Conservation (phyloP, 768 basidiomycete species). For the Suillus bovinus region DNA sequence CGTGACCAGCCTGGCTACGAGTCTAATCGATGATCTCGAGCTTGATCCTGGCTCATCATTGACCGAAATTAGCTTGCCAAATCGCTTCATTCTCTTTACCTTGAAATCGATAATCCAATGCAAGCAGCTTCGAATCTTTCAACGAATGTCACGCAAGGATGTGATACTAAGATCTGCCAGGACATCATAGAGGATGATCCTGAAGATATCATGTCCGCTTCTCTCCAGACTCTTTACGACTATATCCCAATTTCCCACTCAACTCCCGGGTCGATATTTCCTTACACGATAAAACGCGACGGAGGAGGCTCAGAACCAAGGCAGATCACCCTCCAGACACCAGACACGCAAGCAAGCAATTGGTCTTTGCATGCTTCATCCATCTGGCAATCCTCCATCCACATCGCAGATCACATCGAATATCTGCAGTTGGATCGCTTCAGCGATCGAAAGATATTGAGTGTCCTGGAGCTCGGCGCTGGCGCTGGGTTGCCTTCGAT, state of each 20-base stretch:
- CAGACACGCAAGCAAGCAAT: constrained; percentile 66
- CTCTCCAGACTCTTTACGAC: constrained; percentile 63
- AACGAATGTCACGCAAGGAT: neutral
- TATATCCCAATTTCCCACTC: constrained; percentile 61
- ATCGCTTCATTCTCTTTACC: neutral
- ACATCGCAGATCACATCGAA: constrained; percentile 63
- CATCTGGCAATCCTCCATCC: constrained; percentile 70
- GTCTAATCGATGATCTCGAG: too few species aligned
- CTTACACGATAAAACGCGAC: constrained; percentile 34
- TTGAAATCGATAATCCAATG: neutral
- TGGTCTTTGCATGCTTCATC: constrained; percentile 80
- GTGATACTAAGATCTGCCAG: neutral
- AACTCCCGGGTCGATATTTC: constrained; percentile 53
- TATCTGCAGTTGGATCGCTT: constrained; percentile 41
- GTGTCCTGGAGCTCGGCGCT: constrained; percentile 73
- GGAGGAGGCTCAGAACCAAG: constrained; percentile 11
- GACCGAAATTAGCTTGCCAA: neutral
- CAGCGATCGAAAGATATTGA: constrained; percentile 23
- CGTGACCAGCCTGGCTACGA: too few species aligned
- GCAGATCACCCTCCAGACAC: constrained; percentile 36
- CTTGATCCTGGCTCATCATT: neutral
- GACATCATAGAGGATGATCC: constrained; percentile 35
- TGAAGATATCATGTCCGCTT: constrained; percentile 69
- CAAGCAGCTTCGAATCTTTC: neutral
- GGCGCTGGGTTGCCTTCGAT: constrained; percentile 77